Conservation (phyloP, 1,139 yeast genomes). For the Lodderomyces jiufengensis region DNA sequence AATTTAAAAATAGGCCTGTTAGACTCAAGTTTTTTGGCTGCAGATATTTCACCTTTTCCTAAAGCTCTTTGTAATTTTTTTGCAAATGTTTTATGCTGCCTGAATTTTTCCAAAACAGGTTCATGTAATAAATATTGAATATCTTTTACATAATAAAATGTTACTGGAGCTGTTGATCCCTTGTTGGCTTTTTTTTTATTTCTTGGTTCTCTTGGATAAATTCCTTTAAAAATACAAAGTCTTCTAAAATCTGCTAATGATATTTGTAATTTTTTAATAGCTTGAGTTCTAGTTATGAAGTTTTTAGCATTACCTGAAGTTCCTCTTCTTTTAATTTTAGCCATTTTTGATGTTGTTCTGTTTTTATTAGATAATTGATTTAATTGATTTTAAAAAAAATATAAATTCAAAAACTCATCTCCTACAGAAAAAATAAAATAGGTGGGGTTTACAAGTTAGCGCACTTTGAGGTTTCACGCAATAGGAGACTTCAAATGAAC, state of each 20-base stretch:
- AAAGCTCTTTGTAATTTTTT: conserved; percentile 85
- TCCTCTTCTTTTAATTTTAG: conserved; percentile 69
- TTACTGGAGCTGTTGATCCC: conserved; percentile 93
- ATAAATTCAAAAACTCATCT: not conserved
- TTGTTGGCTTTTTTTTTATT: conserved; percentile 96
- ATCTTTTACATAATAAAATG: conserved; percentile 91
- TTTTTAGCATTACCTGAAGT: conserved; percentile 88
- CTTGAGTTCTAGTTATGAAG: conserved; percentile 92
- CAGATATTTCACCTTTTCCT: conserved; percentile 86
- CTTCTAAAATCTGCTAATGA: conserved; percentile 98
- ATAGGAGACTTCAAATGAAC: too few relatives aligned
- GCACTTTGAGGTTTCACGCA: not conserved
- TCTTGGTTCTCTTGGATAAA: conserved; percentile 93
- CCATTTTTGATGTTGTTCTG: conserved; percentile 13
- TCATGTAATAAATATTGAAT: conserved; percentile 94
- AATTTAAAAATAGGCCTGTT: conserved; percentile 81
- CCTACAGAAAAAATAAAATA: not conserved
- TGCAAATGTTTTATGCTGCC: conserved; percentile 94
- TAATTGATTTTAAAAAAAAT: not conserved
- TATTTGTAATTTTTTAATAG: conserved; percentile 86
- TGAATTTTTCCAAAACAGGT: conserved; percentile 85
- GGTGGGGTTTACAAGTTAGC: not conserved
- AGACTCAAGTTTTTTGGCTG: conserved; percentile 70
- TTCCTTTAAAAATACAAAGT: conserved; percentile 94
- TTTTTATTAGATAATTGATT: not conserved